Base-by-base conservation (phyloP, 2,329 filamentous ascomycete genomes). In the Aspergillus eucalypticola region DNA sequence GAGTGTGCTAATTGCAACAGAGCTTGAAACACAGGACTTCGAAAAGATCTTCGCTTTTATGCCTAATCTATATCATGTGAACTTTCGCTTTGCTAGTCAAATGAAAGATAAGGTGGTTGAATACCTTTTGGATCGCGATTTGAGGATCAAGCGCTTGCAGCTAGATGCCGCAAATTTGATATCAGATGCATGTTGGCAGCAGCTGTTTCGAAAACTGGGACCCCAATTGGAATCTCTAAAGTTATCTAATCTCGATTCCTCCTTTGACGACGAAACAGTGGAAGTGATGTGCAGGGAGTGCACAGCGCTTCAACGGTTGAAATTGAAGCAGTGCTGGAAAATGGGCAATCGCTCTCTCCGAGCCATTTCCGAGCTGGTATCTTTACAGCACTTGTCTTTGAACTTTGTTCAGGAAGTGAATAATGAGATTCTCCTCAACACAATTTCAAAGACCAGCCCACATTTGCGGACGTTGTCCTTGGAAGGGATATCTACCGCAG, bases 91-190 rank as follows among this genome's bases (percentile, higher is more conserved):
- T 69, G 91, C 89, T n/a, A 90, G 95, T 53, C 93, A 96, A 71
- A 89, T 97, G 81, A 96, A 96, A 75, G 90, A 97, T 69, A 82
- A 83, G 41, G 90, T 92, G 44, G 84, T 97, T 75, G 86, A 91
- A 55, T 96, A 94, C 73, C 84, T 97, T 69, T 81, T 91, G 19
- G 87, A 87, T 58, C 90, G 91, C 51, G 84, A 90, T 53, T 84
- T 86, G 53, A 76, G 84, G 8, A 80, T 97, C n/a, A 84, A 87
- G 61, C 83, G 86, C 58, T 81, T 98, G 46, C 90, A 92, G 64
- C 82, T 98, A 0, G 89, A 95, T 64, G 91, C 92, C 10, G 87
- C 91, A 8, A 98, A 96, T 66, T 85, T 98, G 0, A 80, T 98
- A 15, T 88, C 89, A 8, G 88, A 95, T 61, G 80, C 83, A 3